Evolutionary conservation across 1,139 yeast species (phyloP).

Genomic region (Scheffersomyces stambukii): DNA sequence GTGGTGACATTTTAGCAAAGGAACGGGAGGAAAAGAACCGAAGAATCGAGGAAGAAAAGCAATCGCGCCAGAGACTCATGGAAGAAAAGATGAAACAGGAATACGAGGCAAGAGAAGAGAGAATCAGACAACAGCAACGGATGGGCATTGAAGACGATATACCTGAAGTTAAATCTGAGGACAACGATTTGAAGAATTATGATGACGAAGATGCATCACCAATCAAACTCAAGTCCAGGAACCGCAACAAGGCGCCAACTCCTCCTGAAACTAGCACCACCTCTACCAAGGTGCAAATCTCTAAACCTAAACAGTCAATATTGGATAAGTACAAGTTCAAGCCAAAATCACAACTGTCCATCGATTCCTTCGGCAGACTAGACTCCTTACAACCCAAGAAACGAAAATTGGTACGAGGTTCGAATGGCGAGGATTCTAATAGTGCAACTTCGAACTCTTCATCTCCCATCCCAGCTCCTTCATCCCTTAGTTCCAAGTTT

Average conservation of each 20-base stretch:
- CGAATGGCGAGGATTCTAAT: conserved; percentile 13
- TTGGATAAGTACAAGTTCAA: conserved; percentile 44
- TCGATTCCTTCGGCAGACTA: conserved; percentile 18
- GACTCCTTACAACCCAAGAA: conserved; percentile 19
- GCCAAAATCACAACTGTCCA: conserved; percentile 23
- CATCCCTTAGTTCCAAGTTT: conserved; percentile 11
- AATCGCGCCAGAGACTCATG: conserved; percentile 11
- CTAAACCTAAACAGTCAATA: conserved; percentile 51
- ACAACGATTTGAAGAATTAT: conserved; percentile 1
- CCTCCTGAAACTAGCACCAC: conserved; percentile 16
- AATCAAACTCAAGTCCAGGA: conserved; percentile 29
- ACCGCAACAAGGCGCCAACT: conserved; percentile 20
- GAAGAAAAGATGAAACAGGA: conserved; percentile 12
- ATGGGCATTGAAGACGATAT: conserved; percentile 2
- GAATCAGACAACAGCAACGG: conserved; percentile 10
- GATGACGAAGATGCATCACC: conserved; percentile 33
- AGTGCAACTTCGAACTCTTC: conserved; percentile 9
- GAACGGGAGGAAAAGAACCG: conserved; percentile 17
- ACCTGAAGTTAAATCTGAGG: not conserved
- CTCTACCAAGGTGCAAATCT: conserved; percentile 57
- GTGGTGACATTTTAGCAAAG: conserved; percentile 21
- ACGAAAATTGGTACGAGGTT: conserved; percentile 36
- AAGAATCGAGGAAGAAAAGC: conserved; percentile 15
- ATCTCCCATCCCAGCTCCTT: conserved; percentile 11
- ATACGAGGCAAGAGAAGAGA: conserved; percentile 10